Evolutionary conservation across 1,284 basidiomycete genomes (phyloP), one percentile per base, ranked within the genome.

Genomic region (Exobasidium cylindrosporum): DNA sequence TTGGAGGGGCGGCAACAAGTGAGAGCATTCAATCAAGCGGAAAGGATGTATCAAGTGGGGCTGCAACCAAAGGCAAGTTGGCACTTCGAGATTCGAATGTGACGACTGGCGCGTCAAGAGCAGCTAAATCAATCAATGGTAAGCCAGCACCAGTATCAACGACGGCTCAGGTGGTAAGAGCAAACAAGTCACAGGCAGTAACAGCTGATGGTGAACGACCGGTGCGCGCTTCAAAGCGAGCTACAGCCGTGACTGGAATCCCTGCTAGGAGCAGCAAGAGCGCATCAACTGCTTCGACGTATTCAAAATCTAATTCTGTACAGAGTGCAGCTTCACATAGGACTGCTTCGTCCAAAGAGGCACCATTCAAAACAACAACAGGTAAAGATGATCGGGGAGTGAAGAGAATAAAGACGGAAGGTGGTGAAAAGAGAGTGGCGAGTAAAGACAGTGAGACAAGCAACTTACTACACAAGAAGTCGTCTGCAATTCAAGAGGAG

Each of bases 1-100:
- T 50, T 31, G 35, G 35, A 40, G 35, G 35, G 67, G 65, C 35
- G 68, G 74, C 26, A 60, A 65, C 64, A 26, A 56, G 64, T 21
- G 52, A 58, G 24, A 57, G 61, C 28, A 54, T 54, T 58, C 61
- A 56, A 58, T 24, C 45, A 46, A 43, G 55, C 45, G 26, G 14
- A 11, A n/a, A 40, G 17, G 50, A 45, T 35, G 30, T 13, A 60
- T 54, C 14, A 50, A 58, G 32, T 43, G 43, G 29, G 24, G 45
- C 63, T 23, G 43, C 47, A 3, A 62, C 59, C 0, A 45, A 40
- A 35, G 54, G 35, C 53, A 61, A 68, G 52, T 57, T 52, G 24
- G 32, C 54, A 17, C 21, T 52, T 3, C 28, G 47, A 24, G 26
- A 29, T 43, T 47, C 67, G 30, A 44, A 61, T 14, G 32, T 30